A percentile compares a stretch with the other conserved stretches of the same genome.
phyloP scores from a whole-genome alignment of 2,329 filamentous ascomycete species.

The Bimuria novae-zelandiae region DNA sequence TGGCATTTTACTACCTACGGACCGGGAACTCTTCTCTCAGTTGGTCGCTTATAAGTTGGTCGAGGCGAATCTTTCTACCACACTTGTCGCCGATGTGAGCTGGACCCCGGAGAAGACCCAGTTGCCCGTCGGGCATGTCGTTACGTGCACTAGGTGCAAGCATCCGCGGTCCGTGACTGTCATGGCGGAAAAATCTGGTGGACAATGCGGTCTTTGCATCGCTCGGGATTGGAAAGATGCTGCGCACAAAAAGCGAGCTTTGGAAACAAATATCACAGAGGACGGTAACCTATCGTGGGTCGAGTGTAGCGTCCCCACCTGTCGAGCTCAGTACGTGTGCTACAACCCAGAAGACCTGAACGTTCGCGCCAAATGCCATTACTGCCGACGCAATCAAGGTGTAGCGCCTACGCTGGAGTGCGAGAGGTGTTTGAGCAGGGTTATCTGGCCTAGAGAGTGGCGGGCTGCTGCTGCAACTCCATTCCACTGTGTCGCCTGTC shows the following conservation, averaged over 20 bases:
- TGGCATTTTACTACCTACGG: conserved; percentile 42
- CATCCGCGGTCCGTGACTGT: conserved; percentile 57
- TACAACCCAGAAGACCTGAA: conserved; percentile 51
- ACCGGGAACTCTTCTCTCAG: conserved; percentile 51
- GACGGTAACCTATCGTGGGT: conserved; percentile 51
- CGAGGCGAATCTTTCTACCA: conserved; percentile 54
- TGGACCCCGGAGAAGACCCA: conserved; percentile 55
- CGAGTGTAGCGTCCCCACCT: conserved; percentile 51
- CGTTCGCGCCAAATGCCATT: conserved; percentile 56
- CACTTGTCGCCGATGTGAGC: conserved; percentile 49
- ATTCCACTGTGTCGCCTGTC: conserved; percentile 53
- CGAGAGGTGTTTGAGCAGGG: conserved; percentile 49
- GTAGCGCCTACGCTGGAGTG: conserved; percentile 53
- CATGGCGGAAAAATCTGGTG: conserved; percentile 45
- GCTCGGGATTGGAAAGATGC: conserved; percentile 16
- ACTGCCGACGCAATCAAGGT: conserved; percentile 45
- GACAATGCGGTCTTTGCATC: conserved; percentile 51
- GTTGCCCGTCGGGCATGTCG: conserved; percentile 50
- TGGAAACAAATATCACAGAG: conserved; percentile 33
- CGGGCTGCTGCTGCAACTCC: conserved; percentile 33
- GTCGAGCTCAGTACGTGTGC: conserved; percentile 57
- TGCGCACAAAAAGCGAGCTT: conserved; percentile 26
- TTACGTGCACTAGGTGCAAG: conserved; percentile 49
- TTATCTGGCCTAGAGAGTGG: conserved; percentile 56
- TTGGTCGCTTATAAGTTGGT: conserved; percentile 54